Evolutionary conservation across 768 basidiomycete genomes (phyloP).

Genomic region (Favolaschia claudopus): DNA sequence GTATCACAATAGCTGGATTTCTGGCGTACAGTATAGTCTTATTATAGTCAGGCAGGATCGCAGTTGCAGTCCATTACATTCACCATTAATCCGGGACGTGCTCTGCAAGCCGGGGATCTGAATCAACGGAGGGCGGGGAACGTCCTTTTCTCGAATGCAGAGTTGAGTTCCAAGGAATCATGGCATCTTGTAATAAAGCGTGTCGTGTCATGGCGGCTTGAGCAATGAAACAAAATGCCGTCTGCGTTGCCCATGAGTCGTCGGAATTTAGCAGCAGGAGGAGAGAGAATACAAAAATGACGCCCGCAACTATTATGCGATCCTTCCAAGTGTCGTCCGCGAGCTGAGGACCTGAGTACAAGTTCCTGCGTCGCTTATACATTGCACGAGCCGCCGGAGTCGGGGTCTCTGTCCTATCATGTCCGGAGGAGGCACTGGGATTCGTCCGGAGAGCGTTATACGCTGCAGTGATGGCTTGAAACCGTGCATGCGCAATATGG

Average conservation of each 20-base stretch:
- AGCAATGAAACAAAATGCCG: slow-evolving; percentile 17
- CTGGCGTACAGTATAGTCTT: slow-evolving; percentile 16
- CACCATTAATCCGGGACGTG: slow-evolving; percentile 14
- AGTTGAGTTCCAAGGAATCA: neutral
- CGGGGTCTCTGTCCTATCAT: slow-evolving; percentile 34
- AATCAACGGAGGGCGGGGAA: no score
- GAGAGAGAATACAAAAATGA: slow-evolving; percentile 51
- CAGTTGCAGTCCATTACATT: neutral
- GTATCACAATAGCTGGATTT: slow-evolving; percentile 1
- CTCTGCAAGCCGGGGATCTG: slow-evolving; percentile 18
- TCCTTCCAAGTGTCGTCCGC: slow-evolving; percentile 78
- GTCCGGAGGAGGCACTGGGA: slow-evolving; percentile 14
- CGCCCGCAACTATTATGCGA: slow-evolving; percentile 60
- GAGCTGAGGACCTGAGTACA: slow-evolving; percentile 49
- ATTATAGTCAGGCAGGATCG: no score
- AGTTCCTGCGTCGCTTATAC: slow-evolving; percentile 47
- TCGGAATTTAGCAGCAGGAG: neutral
- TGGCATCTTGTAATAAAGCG: slow-evolving; percentile 5
- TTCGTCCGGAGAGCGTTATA: slow-evolving; percentile 71
- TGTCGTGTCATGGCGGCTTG: slow-evolving; percentile 18
- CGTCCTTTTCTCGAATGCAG: neutral
- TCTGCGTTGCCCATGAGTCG: slow-evolving; percentile 3
- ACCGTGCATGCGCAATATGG: slow-evolving; percentile 65
- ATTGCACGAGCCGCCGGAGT: slow-evolving; percentile 54
- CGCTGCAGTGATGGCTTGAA: slow-evolving; percentile 72